Evolutionary conservation across 2,329 filamentous ascomycete genomes (phyloP).

Genomic region (Aspergillus quadricinctus): DNA sequence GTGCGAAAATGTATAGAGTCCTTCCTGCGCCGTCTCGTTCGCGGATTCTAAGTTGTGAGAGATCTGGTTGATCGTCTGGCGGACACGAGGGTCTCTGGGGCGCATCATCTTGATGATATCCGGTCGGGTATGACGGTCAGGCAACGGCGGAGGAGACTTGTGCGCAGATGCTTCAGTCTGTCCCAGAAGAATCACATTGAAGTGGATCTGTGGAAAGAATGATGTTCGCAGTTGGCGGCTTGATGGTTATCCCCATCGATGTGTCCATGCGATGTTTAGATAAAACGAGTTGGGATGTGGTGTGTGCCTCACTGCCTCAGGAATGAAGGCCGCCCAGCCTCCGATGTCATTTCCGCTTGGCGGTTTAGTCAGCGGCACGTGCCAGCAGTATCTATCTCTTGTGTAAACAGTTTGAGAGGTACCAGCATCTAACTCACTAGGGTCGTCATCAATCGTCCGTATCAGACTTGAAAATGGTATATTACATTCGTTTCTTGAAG

Average conservation of each 20-base stretch:
- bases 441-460: not conserved
- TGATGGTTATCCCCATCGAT: not conserved
- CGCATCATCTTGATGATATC: constrained; percentile 50
- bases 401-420: not conserved
- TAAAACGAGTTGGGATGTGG: not conserved
- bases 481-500: constrained; percentile 67
- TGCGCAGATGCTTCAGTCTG: constrained; percentile 10
- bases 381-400: not conserved
- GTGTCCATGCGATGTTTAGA: not conserved
- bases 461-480: constrained; percentile 41
- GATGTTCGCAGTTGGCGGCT: not conserved
- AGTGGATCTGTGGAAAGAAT: not conserved
- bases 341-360: constrained; percentile 22
- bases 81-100: constrained; percentile 74
- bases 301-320: constrained; percentile 9
- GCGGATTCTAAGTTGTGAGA: constrained; percentile 85
- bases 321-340: constrained; percentile 8
- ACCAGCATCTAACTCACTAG: not conserved
- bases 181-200: constrained; percentile 12
- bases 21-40: constrained; percentile 85
- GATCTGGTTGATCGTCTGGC: constrained; percentile 90
- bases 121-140: constrained; percentile 29
- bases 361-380: constrained; percentile 25
- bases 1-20: constrained; percentile 84
- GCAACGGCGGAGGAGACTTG: constrained; percentile 10